A percentile compares a stretch with the other conserved stretches of the same genome.
phyloP scores from a whole-genome alignment of 257 asterid genomes.

The Nicotiana otophora region DNA sequence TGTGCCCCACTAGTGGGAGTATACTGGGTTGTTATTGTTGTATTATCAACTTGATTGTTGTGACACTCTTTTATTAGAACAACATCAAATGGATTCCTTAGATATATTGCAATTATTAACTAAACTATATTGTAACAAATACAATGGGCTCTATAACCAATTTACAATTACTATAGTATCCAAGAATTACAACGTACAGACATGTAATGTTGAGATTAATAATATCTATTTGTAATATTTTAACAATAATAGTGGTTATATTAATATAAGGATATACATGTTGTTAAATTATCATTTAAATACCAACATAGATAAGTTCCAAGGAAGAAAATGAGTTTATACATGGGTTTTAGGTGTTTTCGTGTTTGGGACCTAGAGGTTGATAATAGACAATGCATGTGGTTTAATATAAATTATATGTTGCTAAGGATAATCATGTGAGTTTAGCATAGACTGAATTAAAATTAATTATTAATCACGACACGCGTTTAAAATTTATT shows the following conservation, averaged over 20 bases:
- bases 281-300: neutral
- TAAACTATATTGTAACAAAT: neutral
- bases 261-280: neutral
- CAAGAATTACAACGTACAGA: neutral
- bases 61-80: too few relatives aligned
- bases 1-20: too few relatives aligned
- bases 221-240: too few relatives aligned
- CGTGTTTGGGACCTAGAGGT: neutral
- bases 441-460: too few relatives aligned
- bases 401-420: neutral
- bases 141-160: neutral
- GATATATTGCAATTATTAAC: neutral
- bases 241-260: neutral
- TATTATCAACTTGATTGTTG: too few relatives aligned
- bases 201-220: too few relatives aligned
- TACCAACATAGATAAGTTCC: neutral
- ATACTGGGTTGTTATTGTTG: too few relatives aligned
- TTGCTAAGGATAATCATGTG: neutral
- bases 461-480: too few relatives aligned
- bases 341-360: neutral
- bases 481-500: too few relatives aligned
- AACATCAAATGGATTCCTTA: neutral
- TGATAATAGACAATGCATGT: neutral
- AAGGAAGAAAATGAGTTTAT: neutral
- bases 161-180: neutral